Percentiles rank a stretch among this genome's conserved stretches.
Evolutionary conservation across 352 stramenopile genomes (phyloP).

Genomic region (Globisporangium uncinulatum): DNA sequence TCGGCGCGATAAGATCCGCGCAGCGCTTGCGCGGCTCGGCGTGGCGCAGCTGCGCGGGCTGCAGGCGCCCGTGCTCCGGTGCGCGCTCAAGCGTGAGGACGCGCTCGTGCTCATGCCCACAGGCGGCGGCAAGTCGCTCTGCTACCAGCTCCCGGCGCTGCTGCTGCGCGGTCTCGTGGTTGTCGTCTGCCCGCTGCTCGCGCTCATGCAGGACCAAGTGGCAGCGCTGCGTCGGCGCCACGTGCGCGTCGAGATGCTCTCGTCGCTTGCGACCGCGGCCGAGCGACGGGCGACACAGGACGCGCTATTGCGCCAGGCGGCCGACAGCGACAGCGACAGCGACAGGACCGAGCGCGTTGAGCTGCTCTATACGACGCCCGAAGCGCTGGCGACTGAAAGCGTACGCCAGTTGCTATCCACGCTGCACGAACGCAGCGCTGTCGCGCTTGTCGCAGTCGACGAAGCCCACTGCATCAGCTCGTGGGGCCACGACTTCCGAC

Average conservation of each 20-base stretch:
- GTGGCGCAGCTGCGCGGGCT: slow-evolving; percentile 37
- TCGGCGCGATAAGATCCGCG: slow-evolving; percentile 40
- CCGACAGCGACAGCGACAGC: slow-evolving; percentile 1
- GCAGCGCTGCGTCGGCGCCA: slow-evolving; percentile 4
- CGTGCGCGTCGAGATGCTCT: slow-evolving; percentile 52
- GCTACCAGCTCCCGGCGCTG: slow-evolving; percentile 87
- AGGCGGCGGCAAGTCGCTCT: slow-evolving; percentile 82
- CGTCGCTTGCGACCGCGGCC: slow-evolving; percentile 31
- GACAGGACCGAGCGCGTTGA: slow-evolving; percentile 21
- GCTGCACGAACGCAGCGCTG: no score
- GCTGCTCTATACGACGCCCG: slow-evolving; percentile 87
- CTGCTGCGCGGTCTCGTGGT: slow-evolving; percentile 57
- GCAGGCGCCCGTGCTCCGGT: slow-evolving; percentile 35
- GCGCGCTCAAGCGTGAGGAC: slow-evolving; percentile 59
- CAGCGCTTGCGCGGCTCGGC: slow-evolving; percentile 36
- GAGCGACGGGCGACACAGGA: slow-evolving; percentile 24
- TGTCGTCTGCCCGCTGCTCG: slow-evolving; percentile 91
- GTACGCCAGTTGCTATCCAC: slow-evolving; percentile 66
- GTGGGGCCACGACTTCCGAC: slow-evolving; percentile 81
- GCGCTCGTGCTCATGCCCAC: slow-evolving; percentile 93
- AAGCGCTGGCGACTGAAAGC: slow-evolving; percentile 74
- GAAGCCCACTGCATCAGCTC: slow-evolving; percentile 84
- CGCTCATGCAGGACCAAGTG: slow-evolving; percentile 91
- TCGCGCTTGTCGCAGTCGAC: slow-evolving; percentile 83
- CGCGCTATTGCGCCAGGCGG: slow-evolving; percentile 18